Conservation (phyloP, 2,329 filamentous ascomycete species). For the Neoscytalidium dimidiatum region DNA sequence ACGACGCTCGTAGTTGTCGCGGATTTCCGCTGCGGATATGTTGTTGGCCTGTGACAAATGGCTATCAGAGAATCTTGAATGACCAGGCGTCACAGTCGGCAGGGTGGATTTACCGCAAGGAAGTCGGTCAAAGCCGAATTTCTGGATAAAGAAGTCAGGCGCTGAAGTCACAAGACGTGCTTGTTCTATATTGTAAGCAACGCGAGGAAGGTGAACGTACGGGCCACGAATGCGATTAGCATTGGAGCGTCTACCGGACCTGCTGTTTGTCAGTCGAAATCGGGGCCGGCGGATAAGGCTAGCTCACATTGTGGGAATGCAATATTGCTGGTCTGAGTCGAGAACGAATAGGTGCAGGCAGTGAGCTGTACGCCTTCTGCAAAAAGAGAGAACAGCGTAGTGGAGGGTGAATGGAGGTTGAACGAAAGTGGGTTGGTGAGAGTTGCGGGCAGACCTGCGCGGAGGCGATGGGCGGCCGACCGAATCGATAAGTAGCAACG, state of each 20-base stretch:
- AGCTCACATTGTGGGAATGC: background rate
- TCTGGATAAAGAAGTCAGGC: background rate
- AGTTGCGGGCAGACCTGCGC: background rate
- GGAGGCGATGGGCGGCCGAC: background rate
- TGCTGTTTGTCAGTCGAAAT: conserved; percentile 21
- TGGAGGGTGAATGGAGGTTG: background rate
- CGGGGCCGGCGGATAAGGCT: background rate
- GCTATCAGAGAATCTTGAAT: background rate
- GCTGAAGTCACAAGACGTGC: background rate
- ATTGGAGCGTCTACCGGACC: conserved; percentile 28
- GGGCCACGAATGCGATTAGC: conserved; percentile 57
- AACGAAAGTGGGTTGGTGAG: conserved; percentile 4
- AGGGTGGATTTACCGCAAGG: conserved; percentile 54
- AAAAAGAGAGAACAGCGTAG: background rate
- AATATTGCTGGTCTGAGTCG: background rate
- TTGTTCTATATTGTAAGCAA: background rate
- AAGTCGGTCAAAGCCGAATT: conserved; percentile 71
- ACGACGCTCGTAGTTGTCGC: conserved; percentile 59
- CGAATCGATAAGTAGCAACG: background rate
- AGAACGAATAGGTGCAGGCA: background rate
- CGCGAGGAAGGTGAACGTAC: conserved; percentile 35
- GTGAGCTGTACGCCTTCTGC: too few relatives aligned
- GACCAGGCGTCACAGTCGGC: background rate
- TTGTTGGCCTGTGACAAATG: conserved; percentile 61
- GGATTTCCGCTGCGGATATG: conserved; percentile 67